Evolutionary conservation across 257 asterid species (phyloP), one percentile per base, ranked within the genome.

Genomic region (Plantago ovata): DNA sequence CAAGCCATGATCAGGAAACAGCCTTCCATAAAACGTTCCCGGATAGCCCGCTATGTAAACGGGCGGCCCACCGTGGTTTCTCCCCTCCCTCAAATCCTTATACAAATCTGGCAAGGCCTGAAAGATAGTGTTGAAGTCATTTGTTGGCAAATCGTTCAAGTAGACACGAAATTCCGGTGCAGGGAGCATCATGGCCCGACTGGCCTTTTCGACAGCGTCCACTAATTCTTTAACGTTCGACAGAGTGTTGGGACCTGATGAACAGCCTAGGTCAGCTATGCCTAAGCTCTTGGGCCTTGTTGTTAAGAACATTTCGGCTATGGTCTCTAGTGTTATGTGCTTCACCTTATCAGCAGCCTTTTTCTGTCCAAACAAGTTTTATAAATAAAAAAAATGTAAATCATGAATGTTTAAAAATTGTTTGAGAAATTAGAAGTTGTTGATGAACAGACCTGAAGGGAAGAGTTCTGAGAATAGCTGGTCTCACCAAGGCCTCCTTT

Each of bases 241-340:
- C 3, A 92, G 76, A 1, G 96, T 57, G 71, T 88, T 92, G 0
- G 90, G 96, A 10, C 98, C 96, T 0, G 95, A 81, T 7, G 98
- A 88, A 48, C 98, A 92, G 4, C 98, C 98, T 63, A 92, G 70
- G 72, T 92, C 98, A 9, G 96, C 95, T 51, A 92, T 72, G 40
- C 93, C 93, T 43, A 85, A n/a, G 94, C 95, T 86, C 58, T 56
- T 70, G 0, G 95, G 94, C 60, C 38, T 64, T n/a, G 75, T 67
- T 16, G 71, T 76, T 15, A 55, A 3, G 36, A 64, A 69, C 41
- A 75, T 72, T 56, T 76, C 68, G 49, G 79, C 72, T 10, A 88
- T 72, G 60, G 80, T 56, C 71, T 78, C 84, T 33, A 71, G 38
- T 11, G 82, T 80, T 69, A 85, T 65, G 76, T 74, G 87, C 55